Base-by-base conservation (phyloP, 1,284 basidiomycete species). In the Takashimella tepidaria region DNA sequence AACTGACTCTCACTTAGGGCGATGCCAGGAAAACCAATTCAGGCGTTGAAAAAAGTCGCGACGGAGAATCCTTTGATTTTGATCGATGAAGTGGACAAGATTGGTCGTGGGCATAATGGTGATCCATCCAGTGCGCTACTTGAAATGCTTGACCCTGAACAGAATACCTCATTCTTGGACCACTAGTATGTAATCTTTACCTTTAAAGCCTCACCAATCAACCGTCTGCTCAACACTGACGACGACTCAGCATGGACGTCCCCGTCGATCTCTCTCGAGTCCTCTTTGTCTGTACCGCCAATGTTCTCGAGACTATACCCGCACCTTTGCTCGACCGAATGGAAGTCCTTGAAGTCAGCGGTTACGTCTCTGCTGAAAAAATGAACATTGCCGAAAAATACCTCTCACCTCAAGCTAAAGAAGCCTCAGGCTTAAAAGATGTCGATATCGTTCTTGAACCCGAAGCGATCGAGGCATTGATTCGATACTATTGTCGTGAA, bases 71-170 rank as follows among this genome's bases (percentile, higher is more conserved):
- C 95, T 1, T 81, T 98, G 19, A 89, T 95, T 19, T 78, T 98
- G 48, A 98, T 98, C 61, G 95, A 98, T 68, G 95, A 99, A 75
- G 90, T 99, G 22, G 95, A 99, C 80, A 99, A 98, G 82, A 92
- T 98, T 58, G 81, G 89, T 22, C 90, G 79, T 23, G 79, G 92
- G 0, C 86, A 90, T 70, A 96, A 97, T 66, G 95, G 95, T 2
- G 96, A 99, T 74, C 96, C 96, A 3, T 84, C 90, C 0, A 92
- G 89, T 59, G 95, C 95, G 0, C 75, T 98, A 50, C 79, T 98
- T 44, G 95, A 98, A 77, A 97, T 98, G 92, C 80, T 98, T 49
- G 95, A 98, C 73, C 95, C 95, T 0, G 95, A 98, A 74, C 95
- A 98, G 78, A 98, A 98, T 74, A 86, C 85, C 22, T 88, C 87